Conservation (phyloP, 192 early-diverging fungal genomes). For the Rhizoclosmatium globosum region DNA sequence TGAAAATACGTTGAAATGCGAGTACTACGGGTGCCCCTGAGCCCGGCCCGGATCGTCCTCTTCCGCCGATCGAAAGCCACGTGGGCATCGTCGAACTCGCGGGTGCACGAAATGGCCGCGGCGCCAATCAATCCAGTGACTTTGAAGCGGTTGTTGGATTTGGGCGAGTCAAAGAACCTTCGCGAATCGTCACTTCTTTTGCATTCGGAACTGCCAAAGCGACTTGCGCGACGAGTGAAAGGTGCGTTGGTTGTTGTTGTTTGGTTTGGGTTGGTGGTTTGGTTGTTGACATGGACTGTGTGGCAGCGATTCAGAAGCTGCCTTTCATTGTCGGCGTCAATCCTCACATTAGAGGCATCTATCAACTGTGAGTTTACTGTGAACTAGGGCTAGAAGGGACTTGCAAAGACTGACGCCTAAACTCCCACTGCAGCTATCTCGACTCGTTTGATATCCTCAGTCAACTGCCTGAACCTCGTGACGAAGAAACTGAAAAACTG, state of each 20-base stretch:
- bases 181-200: slow-evolving; percentile 46
- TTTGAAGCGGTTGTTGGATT: slow-evolving; percentile 76
- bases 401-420: neutral
- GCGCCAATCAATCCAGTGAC: slow-evolving; percentile 74
- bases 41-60: no score
- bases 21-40: no score
- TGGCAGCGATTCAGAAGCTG: slow-evolving; percentile 80
- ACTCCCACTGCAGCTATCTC: slow-evolving; percentile 27
- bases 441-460: slow-evolving; percentile 75
- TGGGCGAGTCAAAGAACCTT: slow-evolving; percentile 69
- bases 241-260: slow-evolving; percentile 22
- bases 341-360: slow-evolving; percentile 86
- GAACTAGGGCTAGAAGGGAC: slow-evolving; percentile 33
- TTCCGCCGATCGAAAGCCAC: slow-evolving; percentile 14
- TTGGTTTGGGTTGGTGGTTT: no score
- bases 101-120: slow-evolving; percentile 47
- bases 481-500: slow-evolving; percentile 63
- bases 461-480: slow-evolving; percentile 67
- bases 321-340: slow-evolving; percentile 98
- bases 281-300: neutral
- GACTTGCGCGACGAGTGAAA: slow-evolving; percentile 86
- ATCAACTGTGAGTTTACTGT: slow-evolving; percentile 72
- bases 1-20: no score
- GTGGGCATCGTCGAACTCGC: slow-evolving; percentile 25
- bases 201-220: slow-evolving; percentile 81